Base-by-base conservation (phyloP, 352 stramenopile genomes). In the Thraustochytrium striatum region DNA sequence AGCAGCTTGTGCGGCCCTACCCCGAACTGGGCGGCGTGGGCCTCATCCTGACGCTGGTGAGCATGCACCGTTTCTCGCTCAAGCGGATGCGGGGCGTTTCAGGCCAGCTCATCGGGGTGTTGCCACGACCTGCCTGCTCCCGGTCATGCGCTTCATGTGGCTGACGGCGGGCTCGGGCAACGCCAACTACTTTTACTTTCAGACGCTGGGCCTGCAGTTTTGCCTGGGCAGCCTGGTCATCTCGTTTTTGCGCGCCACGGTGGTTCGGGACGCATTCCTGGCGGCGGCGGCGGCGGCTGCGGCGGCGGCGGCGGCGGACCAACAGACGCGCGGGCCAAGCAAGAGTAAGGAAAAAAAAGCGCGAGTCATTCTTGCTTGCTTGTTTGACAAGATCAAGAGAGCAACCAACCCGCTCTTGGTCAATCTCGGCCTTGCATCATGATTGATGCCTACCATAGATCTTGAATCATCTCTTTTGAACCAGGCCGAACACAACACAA, bases 151-250 rank as follows among this genome's bases (percentile, higher is more conserved):
- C 0, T 35, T 72, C 28, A 78, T 78, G 69, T 78, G 69, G 69
- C 69, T 78, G 9, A 78, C 69, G 0, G 69, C 47, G n/a, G 69
- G 69, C 36, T 78, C 69, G 7, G 69, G 69, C n/a, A 78, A 78
- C 50, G 69, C 69, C 7, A 78, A 78, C 33, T 78, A 78, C 69
- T 78, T 72, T 35, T 78, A 78, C 28, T 78, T 78, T 33, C 69
- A 78, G 53, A 78, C 69, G 30, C 69, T 78, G 16, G 73, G 75
- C 47, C 35, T 65, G 13, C 69, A 78, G 5, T 78, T 78, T 68
- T 78, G 69, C 69, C n/a, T 57, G 19, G 35, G n/a, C 30, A 78
- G 33, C 43, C 35, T 78, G 11, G 11, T 78, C 25, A 44, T 44
- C 32, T 19, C 9, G 9, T 78, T 78, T 72, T 13, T 55, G 53